These are phyloP conservation scores for Polytrichum commune DNA, from an alignment of 225 moss, liverwort and hornwort genomes.

Conservation along the genomic window DNA sequence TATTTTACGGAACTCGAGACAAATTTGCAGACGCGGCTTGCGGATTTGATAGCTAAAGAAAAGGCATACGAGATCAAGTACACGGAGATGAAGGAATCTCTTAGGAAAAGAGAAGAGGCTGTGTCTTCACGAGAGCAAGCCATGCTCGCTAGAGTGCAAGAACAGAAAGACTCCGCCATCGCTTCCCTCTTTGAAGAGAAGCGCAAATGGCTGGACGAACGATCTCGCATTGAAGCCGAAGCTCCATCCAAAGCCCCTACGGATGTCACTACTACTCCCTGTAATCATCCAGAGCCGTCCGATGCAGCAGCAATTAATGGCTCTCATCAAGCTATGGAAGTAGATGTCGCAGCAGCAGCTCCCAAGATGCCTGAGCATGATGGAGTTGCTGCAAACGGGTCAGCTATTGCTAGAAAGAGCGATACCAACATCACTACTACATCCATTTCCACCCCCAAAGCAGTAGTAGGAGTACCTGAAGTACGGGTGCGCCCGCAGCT, in stretches of 20 bases:
- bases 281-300: conserved; percentile 50
- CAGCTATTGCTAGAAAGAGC: conserved; percentile 78
- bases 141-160: conserved; percentile 92
- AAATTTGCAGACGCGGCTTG: conserved; percentile 83
- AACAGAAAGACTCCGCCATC: conserved; percentile 98
- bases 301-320: conserved; percentile 61
- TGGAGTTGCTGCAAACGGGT: conserved; percentile 80
- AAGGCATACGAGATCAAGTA: conserved; percentile 79
- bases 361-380: conserved; percentile 61
- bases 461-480: conserved; percentile 80
- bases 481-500: conserved; percentile 99
- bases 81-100: conserved; percentile 66
- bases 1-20: conserved; percentile 92
- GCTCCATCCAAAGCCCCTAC: conserved; percentile 64
- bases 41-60: conserved; percentile 89
- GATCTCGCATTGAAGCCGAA: conserved; percentile 87
- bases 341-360: conserved; percentile 71
- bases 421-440: conserved; percentile 30
- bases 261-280: conserved; percentile 40
- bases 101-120: conserved; percentile 81
- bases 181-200: conserved; percentile 99
- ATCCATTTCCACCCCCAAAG: conserved; percentile 45
- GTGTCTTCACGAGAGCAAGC: conserved; percentile 94
- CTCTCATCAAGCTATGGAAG: conserved; percentile 84
- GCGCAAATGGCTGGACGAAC: conserved; percentile 99